Evolutionary conservation across 2,329 filamentous ascomycete species (phyloP), one percentile per base, ranked within the genome.

Genomic region (Botrytis galanthina): DNA sequence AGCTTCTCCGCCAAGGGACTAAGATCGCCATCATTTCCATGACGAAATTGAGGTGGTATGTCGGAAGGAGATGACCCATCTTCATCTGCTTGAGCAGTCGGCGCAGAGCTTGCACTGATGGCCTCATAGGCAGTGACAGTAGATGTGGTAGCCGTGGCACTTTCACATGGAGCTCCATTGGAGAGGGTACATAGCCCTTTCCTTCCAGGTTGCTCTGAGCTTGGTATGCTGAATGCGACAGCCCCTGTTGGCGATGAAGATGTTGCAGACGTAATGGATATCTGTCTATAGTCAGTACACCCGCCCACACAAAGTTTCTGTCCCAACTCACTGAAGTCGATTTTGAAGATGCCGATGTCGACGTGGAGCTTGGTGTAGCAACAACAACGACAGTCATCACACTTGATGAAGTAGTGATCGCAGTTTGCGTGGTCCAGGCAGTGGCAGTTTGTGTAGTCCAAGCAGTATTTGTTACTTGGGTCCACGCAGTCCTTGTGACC

Each of bases 1-100:
- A 80, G 71, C 46, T 78, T 75, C 72, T 81, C 75, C 6, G 77
- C 76, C 46, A 73, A 66, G 12, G 77, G 76, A 46, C 76, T 77
- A 22, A 81, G 32, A 35, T 69, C 68, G 44, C 60, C 54, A 48
- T 76, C 54, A 39, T 44, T 42, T 22, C 26, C 10, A 20, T 22
- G 42, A 12, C 37, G 32, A 20, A 37, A 39, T 32, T 29, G 29
- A 22, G 48, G 20, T 4, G 69, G 22, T 6, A 46, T 46, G 42
- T 6, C 29, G 22, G 35, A 60, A n/a, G 64, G 51, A 60, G 46
- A 3, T 22, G 73, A 39, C 16, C 60, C 42, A 59, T 68, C 46
- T 44, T 69, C 20, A n/a, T 66, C 72, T 67, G 39, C 35, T 44
- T 48, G 51, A 39, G 74, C 54, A 20, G 60, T 70, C 7, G 74